A percentile compares a stretch with the other conserved stretches of the same genome.
These are phyloP conservation scores for Rostrohypoxylon terebratum DNA, from an alignment of 495 filamentous ascomycete genomes.

Conservation along the genomic window DNA sequence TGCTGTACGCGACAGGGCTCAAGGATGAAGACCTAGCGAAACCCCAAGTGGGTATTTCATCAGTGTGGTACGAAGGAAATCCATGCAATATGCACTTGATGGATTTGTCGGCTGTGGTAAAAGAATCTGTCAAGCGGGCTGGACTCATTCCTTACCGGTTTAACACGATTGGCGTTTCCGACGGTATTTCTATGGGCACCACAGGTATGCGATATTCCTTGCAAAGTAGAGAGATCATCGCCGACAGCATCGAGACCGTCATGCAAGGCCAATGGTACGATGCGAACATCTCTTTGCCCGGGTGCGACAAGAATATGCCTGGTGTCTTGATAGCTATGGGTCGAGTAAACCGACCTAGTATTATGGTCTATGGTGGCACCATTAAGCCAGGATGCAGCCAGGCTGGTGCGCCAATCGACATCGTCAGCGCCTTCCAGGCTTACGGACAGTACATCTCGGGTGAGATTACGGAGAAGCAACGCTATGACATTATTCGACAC, in stretches of 20 bases:
- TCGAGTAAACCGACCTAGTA: constrained; percentile 87
- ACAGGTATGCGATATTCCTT: constrained; percentile 93
- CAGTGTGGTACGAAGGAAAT: constrained; percentile 89
- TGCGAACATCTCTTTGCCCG: constrained; percentile 97
- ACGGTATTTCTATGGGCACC: constrained; percentile 85
- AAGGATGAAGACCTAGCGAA: constrained; percentile 87
- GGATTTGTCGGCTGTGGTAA: constrained; percentile 83
- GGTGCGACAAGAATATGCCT: constrained; percentile 99
- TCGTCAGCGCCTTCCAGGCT: constrained; percentile 96
- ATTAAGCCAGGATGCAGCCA: constrained; percentile 91
- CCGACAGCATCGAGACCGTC: constrained; percentile 97
- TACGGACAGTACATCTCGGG: constrained; percentile 95
- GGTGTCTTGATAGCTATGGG: constrained; percentile 99
- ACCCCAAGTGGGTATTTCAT: constrained; percentile 96
- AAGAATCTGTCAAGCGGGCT: constrained; percentile 83
- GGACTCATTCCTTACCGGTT: constrained; percentile 90
- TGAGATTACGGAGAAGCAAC: constrained; percentile 88
- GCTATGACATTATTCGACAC: constrained; percentile 94
- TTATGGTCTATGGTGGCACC: constrained; percentile 98
- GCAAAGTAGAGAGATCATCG: constrained; percentile 94
- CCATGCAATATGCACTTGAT: constrained; percentile 99
- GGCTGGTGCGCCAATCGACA: constrained; percentile 84
- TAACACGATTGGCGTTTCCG: constrained; percentile 96
- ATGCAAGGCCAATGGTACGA: constrained; percentile 99
- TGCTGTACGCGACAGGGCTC: constrained; percentile 96